A percentile compares a stretch with the other conserved stretches of the same genome.
These are phyloP conservation scores for Fusarium austroafricanum DNA, from an alignment of 2,329 filamentous ascomycete genomes.

Conservation along the genomic window DNA sequence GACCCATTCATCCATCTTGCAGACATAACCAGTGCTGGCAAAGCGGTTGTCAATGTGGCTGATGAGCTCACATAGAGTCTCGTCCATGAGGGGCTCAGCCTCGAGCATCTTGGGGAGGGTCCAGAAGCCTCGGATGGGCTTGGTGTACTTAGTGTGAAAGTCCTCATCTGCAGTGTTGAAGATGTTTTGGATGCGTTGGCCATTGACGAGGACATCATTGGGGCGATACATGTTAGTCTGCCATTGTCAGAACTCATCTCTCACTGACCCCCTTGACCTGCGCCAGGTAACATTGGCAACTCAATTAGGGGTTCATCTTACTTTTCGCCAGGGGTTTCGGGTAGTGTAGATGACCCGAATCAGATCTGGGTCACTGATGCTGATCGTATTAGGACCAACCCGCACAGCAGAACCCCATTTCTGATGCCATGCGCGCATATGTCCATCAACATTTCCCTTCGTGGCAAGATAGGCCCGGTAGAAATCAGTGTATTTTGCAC, in stretches of 20 bases:
- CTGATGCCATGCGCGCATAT: constrained; percentile 24
- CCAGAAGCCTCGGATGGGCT: constrained; percentile 40
- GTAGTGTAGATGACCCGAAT: constrained; percentile 33
- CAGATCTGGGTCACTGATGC: constrained; percentile 34
- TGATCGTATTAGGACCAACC: constrained; percentile 33
- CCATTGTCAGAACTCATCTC: not conserved
- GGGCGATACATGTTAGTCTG: constrained; percentile 38
- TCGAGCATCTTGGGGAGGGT: constrained; percentile 36
- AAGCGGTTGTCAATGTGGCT: constrained; percentile 28
- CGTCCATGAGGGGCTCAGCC: constrained; percentile 39
- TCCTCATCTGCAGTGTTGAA: constrained; percentile 39
- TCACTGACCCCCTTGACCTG: not conserved
- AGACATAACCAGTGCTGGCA: constrained; percentile 5
- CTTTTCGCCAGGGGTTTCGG: constrained; percentile 34
- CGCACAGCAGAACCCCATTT: constrained; percentile 34
- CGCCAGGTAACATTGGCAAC: no score
- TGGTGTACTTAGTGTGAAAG: constrained; percentile 39
- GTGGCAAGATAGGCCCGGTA: constrained; percentile 27
- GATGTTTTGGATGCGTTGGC: constrained; percentile 37
- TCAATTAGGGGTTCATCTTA: not conserved
- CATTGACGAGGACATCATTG: constrained; percentile 35
- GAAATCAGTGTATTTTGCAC: constrained; percentile 29
- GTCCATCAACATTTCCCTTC: constrained; percentile 22
- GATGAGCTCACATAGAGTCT: constrained; percentile 29
- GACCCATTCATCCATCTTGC: constrained; percentile 41